Evolutionary conservation across 345 rosid species (phyloP).

Genomic region (Aquilaria yunnanensis): DNA sequence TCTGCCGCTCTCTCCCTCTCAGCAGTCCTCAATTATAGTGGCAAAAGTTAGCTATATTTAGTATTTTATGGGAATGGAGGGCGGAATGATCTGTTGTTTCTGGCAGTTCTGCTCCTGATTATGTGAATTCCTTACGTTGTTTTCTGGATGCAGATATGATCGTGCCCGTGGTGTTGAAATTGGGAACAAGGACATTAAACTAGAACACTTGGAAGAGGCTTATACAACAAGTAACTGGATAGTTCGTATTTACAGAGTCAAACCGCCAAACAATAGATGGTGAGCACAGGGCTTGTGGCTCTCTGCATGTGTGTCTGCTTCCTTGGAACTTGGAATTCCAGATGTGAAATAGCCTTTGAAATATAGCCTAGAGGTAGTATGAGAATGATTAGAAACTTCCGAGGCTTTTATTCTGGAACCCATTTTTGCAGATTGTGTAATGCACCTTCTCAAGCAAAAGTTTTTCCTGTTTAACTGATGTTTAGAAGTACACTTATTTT

Average conservation of each 20-base stretch:
- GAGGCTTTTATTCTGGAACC: constrained; percentile 20
- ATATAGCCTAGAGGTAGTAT: constrained; percentile 9
- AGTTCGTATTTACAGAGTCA: constrained; percentile 91
- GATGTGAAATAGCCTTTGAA: constrained; percentile 14
- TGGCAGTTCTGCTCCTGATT: neutral
- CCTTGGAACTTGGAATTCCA: neutral
- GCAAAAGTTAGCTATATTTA: no score
- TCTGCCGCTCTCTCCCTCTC: no score
- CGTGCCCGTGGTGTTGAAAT: constrained; percentile 98
- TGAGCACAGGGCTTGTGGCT: constrained; percentile 20
- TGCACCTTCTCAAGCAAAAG: no score
- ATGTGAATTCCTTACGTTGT: constrained; percentile 8
- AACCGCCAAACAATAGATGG: constrained; percentile 93
- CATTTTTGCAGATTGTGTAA: constrained; percentile 14
- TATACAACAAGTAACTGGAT: constrained; percentile 98
- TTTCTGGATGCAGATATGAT: constrained; percentile 55
- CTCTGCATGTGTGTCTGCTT: neutral
- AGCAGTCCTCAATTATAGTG: no score
- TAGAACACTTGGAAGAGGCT: constrained; percentile 92
- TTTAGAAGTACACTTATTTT: no score
- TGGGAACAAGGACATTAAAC: constrained; percentile 91
- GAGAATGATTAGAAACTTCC: constrained; percentile 14
- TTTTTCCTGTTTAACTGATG: no score
- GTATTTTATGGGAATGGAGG: no score
- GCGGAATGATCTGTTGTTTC: no score